A percentile compares a stretch with the other conserved stretches of the same genome.
These are phyloP conservation scores for Globisporangium splendens DNA, from an alignment of 352 stramenopile species.

Conservation along the genomic window DNA sequence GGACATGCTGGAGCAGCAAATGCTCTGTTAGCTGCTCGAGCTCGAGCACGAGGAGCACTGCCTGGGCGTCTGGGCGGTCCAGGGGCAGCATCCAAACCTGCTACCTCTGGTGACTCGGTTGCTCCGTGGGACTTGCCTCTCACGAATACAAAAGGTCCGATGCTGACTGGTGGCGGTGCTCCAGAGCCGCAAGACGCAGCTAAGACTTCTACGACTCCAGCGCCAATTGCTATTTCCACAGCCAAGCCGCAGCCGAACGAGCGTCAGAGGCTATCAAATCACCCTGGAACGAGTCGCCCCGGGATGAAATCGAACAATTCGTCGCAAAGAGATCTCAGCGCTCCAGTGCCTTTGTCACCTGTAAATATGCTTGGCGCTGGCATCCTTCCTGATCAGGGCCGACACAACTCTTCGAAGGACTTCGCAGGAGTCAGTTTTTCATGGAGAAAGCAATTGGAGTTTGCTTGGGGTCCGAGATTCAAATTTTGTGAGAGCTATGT, in stretches of 20 bases:
- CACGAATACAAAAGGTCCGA: conserved; percentile 29
- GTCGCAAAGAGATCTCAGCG: conserved; percentile 11
- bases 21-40: conserved; percentile 67
- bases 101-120: conserved; percentile 34
- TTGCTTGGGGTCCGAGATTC: conserved; percentile 55
- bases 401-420: conserved; percentile 22
- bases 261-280: neutral
- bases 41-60: conserved; percentile 56
- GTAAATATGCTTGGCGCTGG: conserved; percentile 11
- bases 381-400: conserved; percentile 1
- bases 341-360: conserved; percentile 11
- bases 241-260: conserved; percentile 3
- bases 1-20: conserved; percentile 52
- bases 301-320: conserved; percentile 4
- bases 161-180: conserved; percentile 14
- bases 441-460: conserved; percentile 57
- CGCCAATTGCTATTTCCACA: neutral
- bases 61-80: conserved; percentile 45
- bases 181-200: neutral
- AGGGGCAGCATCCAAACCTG: conserved; percentile 25
- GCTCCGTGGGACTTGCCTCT: conserved; percentile 77
- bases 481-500: conserved; percentile 28
- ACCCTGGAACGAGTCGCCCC: conserved; percentile 1
- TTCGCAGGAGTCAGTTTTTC: conserved; percentile 30
- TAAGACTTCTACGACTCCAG: neutral